phyloP scores from a whole-genome alignment of 2,329 filamentous ascomycete species.

The Thyridium curvatum region DNA sequence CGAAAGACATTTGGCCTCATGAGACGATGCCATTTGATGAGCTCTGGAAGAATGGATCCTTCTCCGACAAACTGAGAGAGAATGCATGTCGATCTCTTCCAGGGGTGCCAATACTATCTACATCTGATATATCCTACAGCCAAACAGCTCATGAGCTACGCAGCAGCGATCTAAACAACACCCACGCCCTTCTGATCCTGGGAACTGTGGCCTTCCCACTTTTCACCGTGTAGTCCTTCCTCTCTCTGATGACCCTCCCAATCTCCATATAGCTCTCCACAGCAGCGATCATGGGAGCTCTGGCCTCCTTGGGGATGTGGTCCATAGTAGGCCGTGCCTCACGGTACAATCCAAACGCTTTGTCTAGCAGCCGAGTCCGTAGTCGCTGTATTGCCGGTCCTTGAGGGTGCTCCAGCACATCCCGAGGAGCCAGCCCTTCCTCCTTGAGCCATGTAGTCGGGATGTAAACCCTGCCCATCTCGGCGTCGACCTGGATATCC shows the following conservation, averaged over 20 bases:
- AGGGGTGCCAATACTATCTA: too few species aligned
- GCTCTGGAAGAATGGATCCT: too few species aligned
- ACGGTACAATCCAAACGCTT: constrained; percentile 55
- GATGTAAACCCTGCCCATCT: constrained; percentile 61
- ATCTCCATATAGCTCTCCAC: constrained; percentile 76
- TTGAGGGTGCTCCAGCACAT: constrained; percentile 46
- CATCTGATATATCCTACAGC: too few species aligned
- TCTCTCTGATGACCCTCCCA: constrained; percentile 48
- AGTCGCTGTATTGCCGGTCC: constrained; percentile 40
- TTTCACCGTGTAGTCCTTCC: constrained; percentile 29
- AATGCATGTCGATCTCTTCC: too few species aligned
- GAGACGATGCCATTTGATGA: too few species aligned
- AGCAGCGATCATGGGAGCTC: constrained; percentile 56
- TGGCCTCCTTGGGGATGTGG: constrained; percentile 50
- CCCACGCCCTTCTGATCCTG: constrained; percentile 14
- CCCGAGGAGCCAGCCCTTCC: constrained; percentile 43
- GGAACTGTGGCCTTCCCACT: constrained; percentile 36
- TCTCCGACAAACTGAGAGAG: too few species aligned
- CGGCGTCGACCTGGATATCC: constrained; percentile 63
- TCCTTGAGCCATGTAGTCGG: constrained; percentile 58
- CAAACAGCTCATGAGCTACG: too few species aligned
- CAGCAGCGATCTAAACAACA: constrained; percentile 18
- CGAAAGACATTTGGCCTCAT: too few species aligned
- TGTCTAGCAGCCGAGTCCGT: constrained; percentile 47
- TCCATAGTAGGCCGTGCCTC: constrained; percentile 51